Conservation (phyloP, 2,329 filamentous ascomycete genomes). For the Diaporthe sp. region DNA sequence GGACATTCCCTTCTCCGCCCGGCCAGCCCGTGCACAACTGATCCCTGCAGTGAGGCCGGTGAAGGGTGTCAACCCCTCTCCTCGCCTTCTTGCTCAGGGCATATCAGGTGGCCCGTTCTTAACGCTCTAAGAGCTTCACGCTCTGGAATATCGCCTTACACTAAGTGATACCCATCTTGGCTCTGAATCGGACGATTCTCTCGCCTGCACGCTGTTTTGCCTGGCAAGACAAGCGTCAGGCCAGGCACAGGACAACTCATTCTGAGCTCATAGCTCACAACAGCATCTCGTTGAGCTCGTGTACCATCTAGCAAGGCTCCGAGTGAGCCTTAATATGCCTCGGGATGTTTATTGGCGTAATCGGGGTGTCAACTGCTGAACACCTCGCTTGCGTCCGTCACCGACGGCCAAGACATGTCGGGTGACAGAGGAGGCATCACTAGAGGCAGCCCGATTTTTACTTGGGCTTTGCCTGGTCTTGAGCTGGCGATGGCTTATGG, state of each 20-base stretch:
- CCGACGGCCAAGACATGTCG: neutral
- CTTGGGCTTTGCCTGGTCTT: neutral
- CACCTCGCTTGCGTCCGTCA: constrained; percentile 8
- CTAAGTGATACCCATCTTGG: neutral
- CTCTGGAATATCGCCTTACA: neutral
- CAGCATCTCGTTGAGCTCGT: neutral
- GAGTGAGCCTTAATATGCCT: neutral
- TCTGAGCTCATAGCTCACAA: neutral
- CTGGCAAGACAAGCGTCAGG: neutral
- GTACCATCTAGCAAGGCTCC: neutral
- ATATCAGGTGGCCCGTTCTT: neutral
- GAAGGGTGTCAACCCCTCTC: neutral
- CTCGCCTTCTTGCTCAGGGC: neutral
- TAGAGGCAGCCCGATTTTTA: neutral
- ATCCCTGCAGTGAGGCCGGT: constrained; percentile 10
- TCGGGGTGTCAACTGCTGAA: neutral
- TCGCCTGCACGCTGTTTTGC: neutral
- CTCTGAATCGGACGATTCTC: neutral
- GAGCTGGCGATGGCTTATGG: neutral
- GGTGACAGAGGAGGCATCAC: neutral
- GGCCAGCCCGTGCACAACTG: constrained; percentile 4
- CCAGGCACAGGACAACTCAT: neutral
- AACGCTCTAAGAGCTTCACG: neutral
- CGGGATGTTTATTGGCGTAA: neutral
- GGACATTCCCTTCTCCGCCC: constrained; percentile 19